Conservation (phyloP, 2,329 filamentous ascomycete species). For the Ascochyta fabae region DNA sequence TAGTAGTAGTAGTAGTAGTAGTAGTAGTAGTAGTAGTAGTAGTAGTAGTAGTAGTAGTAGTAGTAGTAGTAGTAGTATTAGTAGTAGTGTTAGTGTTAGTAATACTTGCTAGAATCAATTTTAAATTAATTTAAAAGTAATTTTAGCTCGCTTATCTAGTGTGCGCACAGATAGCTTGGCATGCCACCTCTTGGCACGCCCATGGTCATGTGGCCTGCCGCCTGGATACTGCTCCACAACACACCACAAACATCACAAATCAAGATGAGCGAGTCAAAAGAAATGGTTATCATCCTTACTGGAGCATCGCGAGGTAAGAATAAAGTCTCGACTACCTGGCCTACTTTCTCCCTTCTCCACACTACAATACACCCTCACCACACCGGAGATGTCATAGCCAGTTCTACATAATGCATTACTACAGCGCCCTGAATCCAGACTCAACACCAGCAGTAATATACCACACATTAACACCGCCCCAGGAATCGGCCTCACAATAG, state of each 20-base stretch:
- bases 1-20: no score
- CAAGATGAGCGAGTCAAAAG: constrained; percentile 36
- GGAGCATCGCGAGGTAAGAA: constrained; percentile 66
- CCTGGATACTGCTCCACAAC: background rate
- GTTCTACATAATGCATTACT: no score
- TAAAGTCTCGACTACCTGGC: background rate
- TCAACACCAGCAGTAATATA: background rate
- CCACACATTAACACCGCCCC: background rate
- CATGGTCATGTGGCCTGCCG: no score
- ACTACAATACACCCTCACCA: background rate
- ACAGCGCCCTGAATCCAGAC: background rate
- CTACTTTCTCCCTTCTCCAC: background rate
- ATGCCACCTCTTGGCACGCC: no score
- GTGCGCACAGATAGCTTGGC: no score
- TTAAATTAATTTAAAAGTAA: no score
- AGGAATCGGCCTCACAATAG: constrained; percentile 68
- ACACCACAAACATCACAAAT: background rate
- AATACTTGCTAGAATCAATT: no score
- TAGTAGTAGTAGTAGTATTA: no score
- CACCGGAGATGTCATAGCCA: background rate
- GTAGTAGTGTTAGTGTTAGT: no score
- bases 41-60: no score
- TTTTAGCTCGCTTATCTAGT: no score
- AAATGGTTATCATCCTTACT: constrained; percentile 61
- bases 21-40: no score